Conservation (phyloP, 1,284 basidiomycete species). For the Cerioporus squamosus region DNA sequence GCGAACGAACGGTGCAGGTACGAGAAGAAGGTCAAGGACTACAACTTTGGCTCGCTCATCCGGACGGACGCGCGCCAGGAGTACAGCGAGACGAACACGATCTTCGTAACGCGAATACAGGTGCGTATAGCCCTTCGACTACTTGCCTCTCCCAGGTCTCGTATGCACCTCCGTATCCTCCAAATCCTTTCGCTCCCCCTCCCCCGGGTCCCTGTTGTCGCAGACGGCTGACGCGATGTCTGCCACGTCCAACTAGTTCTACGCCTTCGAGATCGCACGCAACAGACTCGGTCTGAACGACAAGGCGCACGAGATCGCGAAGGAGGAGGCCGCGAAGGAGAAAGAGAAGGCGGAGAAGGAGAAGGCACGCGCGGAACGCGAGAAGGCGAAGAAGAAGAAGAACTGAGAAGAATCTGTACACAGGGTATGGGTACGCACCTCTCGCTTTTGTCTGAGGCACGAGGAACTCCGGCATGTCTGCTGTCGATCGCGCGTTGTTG, state of each 20-base stretch:
- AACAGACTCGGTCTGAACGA: conserved; percentile 95
- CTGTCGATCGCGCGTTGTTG: no score
- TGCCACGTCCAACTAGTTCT: conserved; percentile 11
- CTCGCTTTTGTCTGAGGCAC: neutral
- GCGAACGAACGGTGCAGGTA: conserved; percentile 51
- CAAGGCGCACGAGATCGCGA: conserved; percentile 82
- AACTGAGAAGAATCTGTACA: conserved; percentile 3
- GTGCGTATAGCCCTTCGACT: no score
- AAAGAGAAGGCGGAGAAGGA: conserved; percentile 54
- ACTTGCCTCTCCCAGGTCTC: no score
- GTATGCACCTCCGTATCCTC: no score
- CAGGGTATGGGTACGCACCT: neutral
- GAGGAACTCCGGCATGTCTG: neutral
- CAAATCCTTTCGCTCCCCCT: no score
- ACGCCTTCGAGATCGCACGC: conserved; percentile 74
- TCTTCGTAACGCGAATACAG: conserved; percentile 88
- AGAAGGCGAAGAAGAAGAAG: conserved; percentile 37
- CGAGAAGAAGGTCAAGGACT: conserved; percentile 88
- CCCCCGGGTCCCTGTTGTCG: no score
- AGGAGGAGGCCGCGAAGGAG: conserved; percentile 69
- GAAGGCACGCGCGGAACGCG: conserved; percentile 40
- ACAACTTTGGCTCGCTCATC: conserved; percentile 97
- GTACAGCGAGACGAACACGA: conserved; percentile 93
- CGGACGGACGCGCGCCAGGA: conserved; percentile 81
- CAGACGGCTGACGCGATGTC: neutral